phyloP scores from a whole-genome alignment of 2,329 filamentous ascomycete species.

The Cordyceps militaris region DNA sequence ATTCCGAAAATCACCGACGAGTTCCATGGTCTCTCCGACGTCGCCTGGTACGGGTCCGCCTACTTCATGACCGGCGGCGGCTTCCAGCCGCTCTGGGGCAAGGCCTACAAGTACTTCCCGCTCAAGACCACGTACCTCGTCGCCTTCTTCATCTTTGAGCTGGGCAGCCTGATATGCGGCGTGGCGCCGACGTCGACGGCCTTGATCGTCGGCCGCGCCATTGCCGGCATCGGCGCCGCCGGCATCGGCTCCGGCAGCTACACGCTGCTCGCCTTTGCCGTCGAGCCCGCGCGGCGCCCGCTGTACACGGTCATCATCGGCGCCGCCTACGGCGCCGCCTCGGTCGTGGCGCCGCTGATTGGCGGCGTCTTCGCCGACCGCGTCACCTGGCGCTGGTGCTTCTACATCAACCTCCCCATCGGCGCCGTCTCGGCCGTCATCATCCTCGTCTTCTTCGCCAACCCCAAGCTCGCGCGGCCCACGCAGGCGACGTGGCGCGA shows the following conservation, averaged over 20 bases:
- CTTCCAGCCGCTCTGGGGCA: conserved; percentile 21
- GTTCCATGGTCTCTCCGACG: conserved; percentile 31
- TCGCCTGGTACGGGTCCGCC: conserved; percentile 43
- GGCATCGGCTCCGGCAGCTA: conserved; percentile 37
- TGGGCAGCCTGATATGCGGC: conserved; percentile 37
- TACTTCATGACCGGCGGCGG: conserved; percentile 27
- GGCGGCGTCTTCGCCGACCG: conserved; percentile 21
- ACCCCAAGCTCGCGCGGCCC: conserved; percentile 27
- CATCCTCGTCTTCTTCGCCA: conserved; percentile 26
- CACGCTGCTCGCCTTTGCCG: conserved; percentile 32
- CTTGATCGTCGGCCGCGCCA: conserved; percentile 39
- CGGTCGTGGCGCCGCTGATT: conserved; percentile 19
- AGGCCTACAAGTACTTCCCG: conserved; percentile 31
- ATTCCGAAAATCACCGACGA: conserved; percentile 36
- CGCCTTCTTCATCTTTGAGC: conserved; percentile 33
- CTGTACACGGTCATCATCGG: conserved; percentile 20
- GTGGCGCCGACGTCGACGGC: conserved; percentile 32
- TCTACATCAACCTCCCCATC: conserved; percentile 23
- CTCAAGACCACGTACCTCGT: conserved; percentile 30
- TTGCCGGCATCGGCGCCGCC: conserved; percentile 34
- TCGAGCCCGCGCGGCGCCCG: conserved; percentile 17
- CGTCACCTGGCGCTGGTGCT: conserved; percentile 10
- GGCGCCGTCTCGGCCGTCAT: conserved; percentile 14
- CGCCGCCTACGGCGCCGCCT: conserved; percentile 17
- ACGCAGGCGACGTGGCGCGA: conserved; percentile 24